phyloP scores from a whole-genome alignment of 441 rosid species.

The Populus hybrid region DNA sequence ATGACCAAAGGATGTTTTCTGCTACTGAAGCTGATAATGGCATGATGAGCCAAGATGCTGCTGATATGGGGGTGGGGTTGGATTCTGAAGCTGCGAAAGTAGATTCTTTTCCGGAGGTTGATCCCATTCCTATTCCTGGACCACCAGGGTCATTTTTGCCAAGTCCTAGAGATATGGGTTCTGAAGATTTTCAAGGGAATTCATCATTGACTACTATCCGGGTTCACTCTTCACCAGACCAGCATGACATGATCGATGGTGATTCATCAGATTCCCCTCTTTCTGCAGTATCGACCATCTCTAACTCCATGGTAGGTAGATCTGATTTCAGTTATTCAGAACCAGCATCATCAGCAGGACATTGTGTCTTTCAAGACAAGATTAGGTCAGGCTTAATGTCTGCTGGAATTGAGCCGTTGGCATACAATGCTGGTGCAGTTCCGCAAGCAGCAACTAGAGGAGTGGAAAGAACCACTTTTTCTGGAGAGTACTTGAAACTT shows the following conservation, averaged over 20 bases:
- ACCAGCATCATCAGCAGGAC: conserved; percentile 33
- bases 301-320: conserved; percentile 48
- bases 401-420: conserved; percentile 30
- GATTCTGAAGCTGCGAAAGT: conserved; percentile 45
- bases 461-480: conserved; percentile 39
- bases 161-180: conserved; percentile 84
- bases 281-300: conserved; percentile 65
- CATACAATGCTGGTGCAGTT: conserved; percentile 34
- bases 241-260: conserved; percentile 45
- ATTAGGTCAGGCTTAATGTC: conserved; percentile 33
- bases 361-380: conserved; percentile 35
- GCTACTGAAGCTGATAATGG: conserved; percentile 45
- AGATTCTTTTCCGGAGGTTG: conserved; percentile 67
- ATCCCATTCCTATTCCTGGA: conserved; percentile 94
- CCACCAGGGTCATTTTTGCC: conserved; percentile 97
- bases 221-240: conserved; percentile 70
- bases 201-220: conserved; percentile 72
- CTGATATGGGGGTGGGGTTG: conserved; percentile 35
- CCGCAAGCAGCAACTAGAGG: conserved; percentile 26
- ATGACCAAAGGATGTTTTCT: conserved; percentile 51
- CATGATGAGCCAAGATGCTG: conserved; percentile 29
- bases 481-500: conserved; percentile 33
- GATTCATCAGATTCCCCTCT: conserved; percentile 77
- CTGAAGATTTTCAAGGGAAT: conserved; percentile 77
- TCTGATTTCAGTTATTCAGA: conserved; percentile 35